Base-by-base conservation (phyloP, 768 basidiomycete genomes). In the Daedaleopsis sinensis region DNA sequence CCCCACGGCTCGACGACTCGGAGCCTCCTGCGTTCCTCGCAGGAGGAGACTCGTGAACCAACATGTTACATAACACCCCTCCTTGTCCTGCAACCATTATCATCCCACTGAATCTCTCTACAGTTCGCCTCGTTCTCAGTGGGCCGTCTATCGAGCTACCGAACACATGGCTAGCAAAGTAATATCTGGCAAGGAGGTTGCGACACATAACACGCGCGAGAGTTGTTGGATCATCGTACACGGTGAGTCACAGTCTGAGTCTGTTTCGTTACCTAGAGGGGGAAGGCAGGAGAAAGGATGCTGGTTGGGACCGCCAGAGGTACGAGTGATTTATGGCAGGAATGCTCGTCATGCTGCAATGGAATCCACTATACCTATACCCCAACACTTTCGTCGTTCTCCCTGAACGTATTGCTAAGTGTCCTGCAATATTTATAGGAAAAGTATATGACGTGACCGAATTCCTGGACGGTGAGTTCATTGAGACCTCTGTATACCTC, bases 161-260 rank as follows among this genome's bases (percentile, higher is more conserved):
- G 39, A 42, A 11, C 3, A 12, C 27, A 52, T 52, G 42, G 23
- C 51, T 18, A 42, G 21, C 10, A 66, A 57, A 37, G 47, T 53
- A 8, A 32, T 65, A 27, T 63, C 70, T 7, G 70, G 70, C 5
- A 52, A 80, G 59, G 78, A 82, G 60, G 83, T 88, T 35, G 82
- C 84, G 7, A 58, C 77, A 64, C 86, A 88, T 67, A 84, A 82
- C 64, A 77, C 72, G 42, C 75, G 87, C 23, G 82, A 89, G 57
- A 85, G 82, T 63, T 89, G 88, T 66, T 91, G 89, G 89, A 92
- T 94, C 61, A 91, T 94, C 58, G 89, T 94, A 1, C 90, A 94
- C 66, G 89, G 91, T 70, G 43, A 42, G 68, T 61, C 39, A 2
- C 11, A 42, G 18, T 42, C 3, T 38, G 7, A 3, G 11, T 42